Conservation (phyloP, 441 rosid genomes). For the Adansonia madagascariensis region DNA sequence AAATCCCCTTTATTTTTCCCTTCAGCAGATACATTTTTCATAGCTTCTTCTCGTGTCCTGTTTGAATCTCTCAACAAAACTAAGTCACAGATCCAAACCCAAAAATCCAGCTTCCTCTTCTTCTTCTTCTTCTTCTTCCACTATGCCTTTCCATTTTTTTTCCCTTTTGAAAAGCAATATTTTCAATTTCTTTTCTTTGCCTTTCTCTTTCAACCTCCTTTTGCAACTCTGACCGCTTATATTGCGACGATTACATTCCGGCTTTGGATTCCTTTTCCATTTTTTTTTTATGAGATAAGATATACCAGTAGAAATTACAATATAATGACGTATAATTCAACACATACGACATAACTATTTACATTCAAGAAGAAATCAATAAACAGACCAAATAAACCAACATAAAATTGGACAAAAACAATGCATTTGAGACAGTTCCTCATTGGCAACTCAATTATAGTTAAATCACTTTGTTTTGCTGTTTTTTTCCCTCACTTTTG, state of each 20-base stretch:
- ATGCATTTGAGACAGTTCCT: not conserved
- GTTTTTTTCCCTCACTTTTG: not conserved
- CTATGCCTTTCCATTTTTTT: not conserved
- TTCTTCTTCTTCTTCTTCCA: not conserved
- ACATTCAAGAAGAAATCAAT: not conserved
- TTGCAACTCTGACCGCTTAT: no score
- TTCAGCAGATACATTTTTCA: no score
- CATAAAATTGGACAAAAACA: not conserved
- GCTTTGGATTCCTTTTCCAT: no score
- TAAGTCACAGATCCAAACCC: conserved; percentile 26
- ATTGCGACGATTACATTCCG: no score
- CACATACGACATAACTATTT: not conserved
- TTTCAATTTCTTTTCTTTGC: not conserved
- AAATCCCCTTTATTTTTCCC: no score
- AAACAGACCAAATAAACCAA: not conserved
- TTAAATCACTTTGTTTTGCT: not conserved
- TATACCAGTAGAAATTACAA: no score
- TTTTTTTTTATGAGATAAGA: no score
- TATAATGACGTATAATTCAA: not conserved
- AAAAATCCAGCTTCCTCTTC: conserved; percentile 20
- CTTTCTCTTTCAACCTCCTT: no score
- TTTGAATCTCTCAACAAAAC: conserved; percentile 57
- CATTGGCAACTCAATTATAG: not conserved
- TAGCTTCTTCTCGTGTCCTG: conserved; percentile 56
- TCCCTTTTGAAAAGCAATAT: not conserved